Percentiles rank a stretch among this genome's conserved stretches.
Conservation (phyloP, 352 stramenopile genomes). For the Phytophthora chlamydospora region DNA sequence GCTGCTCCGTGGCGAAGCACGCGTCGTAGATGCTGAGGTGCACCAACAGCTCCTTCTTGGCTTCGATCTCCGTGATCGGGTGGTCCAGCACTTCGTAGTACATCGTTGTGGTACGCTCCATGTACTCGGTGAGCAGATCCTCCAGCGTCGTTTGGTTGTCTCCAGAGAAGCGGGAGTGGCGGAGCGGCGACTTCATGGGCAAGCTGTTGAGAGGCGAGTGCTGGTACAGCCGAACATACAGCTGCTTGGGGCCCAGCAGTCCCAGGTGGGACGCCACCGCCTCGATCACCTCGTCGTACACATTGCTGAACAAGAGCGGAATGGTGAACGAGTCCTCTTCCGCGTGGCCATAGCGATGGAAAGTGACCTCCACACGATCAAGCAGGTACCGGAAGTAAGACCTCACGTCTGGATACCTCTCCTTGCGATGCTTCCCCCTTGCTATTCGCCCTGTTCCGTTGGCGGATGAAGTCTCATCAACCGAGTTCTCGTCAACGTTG, state of each 20-base stretch:
- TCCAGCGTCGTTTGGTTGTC: slow-evolving; percentile 69
- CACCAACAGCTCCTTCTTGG: slow-evolving; percentile 80
- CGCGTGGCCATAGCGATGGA: slow-evolving; percentile 55
- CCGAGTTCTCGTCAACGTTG: slow-evolving; percentile 22
- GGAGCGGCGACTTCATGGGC: slow-evolving; percentile 72
- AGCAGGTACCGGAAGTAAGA: slow-evolving; percentile 87
- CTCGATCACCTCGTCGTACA: slow-evolving; percentile 80
- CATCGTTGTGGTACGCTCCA: slow-evolving; percentile 67
- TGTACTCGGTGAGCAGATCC: slow-evolving; percentile 74
- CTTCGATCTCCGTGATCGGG: slow-evolving; percentile 86
- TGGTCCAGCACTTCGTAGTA: slow-evolving; percentile 79
- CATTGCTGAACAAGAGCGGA: slow-evolving; percentile 66
- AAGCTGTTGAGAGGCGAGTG: slow-evolving; percentile 70
- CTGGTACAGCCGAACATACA: slow-evolving; percentile 84
- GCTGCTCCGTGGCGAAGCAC: slow-evolving; percentile 52
- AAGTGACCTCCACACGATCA: slow-evolving; percentile 79
- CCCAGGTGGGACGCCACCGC: slow-evolving; percentile 54
- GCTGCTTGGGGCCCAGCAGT: slow-evolving; percentile 41
- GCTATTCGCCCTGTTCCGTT: slow-evolving; percentile 10
- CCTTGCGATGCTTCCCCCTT: slow-evolving; percentile 16
- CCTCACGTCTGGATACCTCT: slow-evolving; percentile 72
- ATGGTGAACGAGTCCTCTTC: slow-evolving; percentile 61
- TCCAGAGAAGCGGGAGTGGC: slow-evolving; percentile 66
- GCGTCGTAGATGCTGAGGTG: slow-evolving; percentile 83
- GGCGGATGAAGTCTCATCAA: slow-evolving; percentile 10